Conservation (phyloP, 306 rosid genomes). For the Hippophae tibetana region DNA sequence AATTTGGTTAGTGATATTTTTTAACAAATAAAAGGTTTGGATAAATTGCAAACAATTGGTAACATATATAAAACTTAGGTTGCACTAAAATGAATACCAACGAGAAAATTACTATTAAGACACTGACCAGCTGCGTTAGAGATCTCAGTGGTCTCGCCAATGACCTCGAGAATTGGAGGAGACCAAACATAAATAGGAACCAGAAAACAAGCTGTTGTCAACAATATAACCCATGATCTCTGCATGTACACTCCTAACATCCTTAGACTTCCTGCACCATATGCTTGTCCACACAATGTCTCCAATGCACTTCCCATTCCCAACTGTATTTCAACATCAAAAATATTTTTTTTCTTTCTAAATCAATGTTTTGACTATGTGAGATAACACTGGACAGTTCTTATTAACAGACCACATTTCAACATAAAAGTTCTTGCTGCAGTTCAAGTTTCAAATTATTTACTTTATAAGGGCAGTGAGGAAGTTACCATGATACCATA, state of each 20-base stretch:
- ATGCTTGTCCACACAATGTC: conserved; percentile 79
- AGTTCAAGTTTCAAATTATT: too few relatives aligned
- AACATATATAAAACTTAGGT: too few relatives aligned
- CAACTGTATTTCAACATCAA: conserved; percentile 28
- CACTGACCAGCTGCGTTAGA: conserved; percentile 60
- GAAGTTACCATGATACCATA: conserved; percentile 54
- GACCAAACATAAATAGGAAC: conserved; percentile 65
- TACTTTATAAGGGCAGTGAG: not conserved
- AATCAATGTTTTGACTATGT: too few relatives aligned
- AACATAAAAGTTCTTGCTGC: too few relatives aligned
- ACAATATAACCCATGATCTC: conserved; percentile 70
- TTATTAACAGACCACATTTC: too few relatives aligned
- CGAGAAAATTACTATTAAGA: not conserved
- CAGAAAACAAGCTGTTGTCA: conserved; percentile 31
- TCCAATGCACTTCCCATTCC: conserved; percentile 93
- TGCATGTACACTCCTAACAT: conserved; percentile 83
- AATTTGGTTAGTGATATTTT: too few relatives aligned
- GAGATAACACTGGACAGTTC: too few relatives aligned
- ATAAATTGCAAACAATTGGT: not conserved
- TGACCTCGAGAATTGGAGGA: conserved; percentile 41
- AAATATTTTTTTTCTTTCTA: not conserved
- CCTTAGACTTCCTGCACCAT: conserved; percentile 52
- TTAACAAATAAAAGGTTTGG: too few relatives aligned
- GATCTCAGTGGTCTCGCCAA: conserved; percentile 45
- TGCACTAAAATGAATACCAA: not conserved